phyloP scores from a whole-genome alignment of 164 flowering plant genomes.

The Pachysandra terminalis region DNA sequence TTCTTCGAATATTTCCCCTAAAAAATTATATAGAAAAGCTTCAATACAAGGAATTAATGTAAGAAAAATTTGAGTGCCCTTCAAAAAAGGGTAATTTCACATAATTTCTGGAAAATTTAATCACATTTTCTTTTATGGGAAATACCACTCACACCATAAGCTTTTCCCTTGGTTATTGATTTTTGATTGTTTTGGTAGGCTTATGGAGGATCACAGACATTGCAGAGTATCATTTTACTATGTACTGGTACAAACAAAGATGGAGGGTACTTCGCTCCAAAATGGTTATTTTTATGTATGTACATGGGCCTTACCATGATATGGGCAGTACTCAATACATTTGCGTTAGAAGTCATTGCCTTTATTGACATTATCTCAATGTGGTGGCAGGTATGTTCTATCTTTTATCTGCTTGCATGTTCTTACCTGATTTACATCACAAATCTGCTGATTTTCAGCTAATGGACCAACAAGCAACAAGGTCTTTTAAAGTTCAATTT shows the following conservation, averaged over 20 bases:
- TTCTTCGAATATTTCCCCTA: no score
- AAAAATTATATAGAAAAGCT: no score
- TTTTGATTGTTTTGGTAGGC: constrained; percentile 34
- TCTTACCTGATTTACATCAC: not conserved
- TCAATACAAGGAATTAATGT: no score
- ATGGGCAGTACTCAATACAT: constrained; percentile 75
- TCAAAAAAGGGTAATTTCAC: no score
- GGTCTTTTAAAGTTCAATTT: not conserved
- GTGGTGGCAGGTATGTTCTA: constrained; percentile 69
- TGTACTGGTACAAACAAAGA: constrained; percentile 67
- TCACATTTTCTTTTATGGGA: not conserved
- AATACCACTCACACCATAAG: not conserved
- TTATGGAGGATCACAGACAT: constrained; percentile 61
- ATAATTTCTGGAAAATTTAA: no score
- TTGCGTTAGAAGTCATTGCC: constrained; percentile 68
- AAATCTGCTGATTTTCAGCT: not conserved
- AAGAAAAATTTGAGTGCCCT: no score
- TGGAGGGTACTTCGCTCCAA: constrained; percentile 71
- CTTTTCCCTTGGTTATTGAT: constrained; percentile 9
- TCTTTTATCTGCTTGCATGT: not conserved
- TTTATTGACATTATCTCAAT: constrained; percentile 61
- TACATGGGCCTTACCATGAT: constrained; percentile 59
- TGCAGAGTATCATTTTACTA: constrained; percentile 59
- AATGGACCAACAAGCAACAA: not conserved
- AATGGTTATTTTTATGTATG: constrained; percentile 65